Evolutionary conservation across 176 grass and related monocot genomes (phyloP).

Genomic region (Ampelocalamus luodianensis): DNA sequence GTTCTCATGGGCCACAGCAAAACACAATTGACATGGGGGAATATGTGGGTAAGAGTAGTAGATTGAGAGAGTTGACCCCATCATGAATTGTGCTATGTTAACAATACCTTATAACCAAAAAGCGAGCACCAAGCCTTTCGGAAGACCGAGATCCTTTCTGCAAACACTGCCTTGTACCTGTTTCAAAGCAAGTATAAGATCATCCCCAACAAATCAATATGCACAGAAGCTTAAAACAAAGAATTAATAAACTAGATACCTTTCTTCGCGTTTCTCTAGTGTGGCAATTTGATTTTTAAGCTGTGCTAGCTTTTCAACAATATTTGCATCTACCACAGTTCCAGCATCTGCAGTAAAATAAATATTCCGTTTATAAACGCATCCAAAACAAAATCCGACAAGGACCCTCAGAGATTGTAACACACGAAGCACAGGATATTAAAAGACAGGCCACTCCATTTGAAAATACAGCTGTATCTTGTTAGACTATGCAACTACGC

Average conservation of each 20-base stretch:
- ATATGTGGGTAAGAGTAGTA: not conserved
- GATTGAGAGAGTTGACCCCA: not conserved
- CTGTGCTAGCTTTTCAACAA: slow-evolving; percentile 91
- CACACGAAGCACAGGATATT: slow-evolving; percentile 16
- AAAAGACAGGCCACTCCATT: not conserved
- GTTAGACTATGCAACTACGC: not conserved
- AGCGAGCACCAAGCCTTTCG: slow-evolving; percentile 92
- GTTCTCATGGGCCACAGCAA: not conserved
- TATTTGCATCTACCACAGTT: slow-evolving; percentile 64
- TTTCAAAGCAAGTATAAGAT: slow-evolving; percentile 45
- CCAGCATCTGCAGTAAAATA: slow-evolving; percentile 56
- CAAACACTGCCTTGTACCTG: slow-evolving; percentile 97
- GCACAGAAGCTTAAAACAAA: slow-evolving; percentile 13
- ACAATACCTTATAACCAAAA: slow-evolving; percentile 91
- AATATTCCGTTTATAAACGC: slow-evolving; percentile 21
- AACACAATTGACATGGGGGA: not conserved
- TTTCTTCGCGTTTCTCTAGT: slow-evolving; percentile 99
- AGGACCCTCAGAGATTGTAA: slow-evolving; percentile 28
- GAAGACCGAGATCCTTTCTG: slow-evolving; percentile 93
- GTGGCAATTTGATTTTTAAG: slow-evolving; percentile 92
- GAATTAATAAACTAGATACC: slow-evolving; percentile 48
- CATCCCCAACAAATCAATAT: slow-evolving; percentile 39
- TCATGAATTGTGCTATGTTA: slow-evolving; percentile 16
- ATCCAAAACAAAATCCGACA: slow-evolving; percentile 10
- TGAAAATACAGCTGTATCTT: slow-evolving; percentile 19